These are phyloP conservation scores for Penicillium pulvis DNA, from an alignment of 495 filamentous ascomycete species.

Conservation along the genomic window DNA sequence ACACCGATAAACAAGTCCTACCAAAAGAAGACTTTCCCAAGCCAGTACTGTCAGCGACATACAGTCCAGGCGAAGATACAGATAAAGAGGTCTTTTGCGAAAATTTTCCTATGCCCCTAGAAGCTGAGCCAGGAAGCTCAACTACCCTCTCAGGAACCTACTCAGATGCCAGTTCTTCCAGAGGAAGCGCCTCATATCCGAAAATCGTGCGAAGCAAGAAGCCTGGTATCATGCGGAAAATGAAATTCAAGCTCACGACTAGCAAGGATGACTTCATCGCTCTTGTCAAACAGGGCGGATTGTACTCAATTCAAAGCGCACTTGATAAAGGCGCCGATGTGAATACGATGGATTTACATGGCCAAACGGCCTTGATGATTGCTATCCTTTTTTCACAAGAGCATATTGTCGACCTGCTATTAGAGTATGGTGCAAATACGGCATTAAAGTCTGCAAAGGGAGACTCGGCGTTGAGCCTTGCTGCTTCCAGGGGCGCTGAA, in stretches of 20 bases:
- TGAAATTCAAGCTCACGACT: conserved; percentile 15
- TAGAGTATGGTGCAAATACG: conserved; percentile 30
- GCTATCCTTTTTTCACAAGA: conserved; percentile 25
- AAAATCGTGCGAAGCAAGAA: conserved; percentile 5
- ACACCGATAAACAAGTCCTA: conserved; percentile 11
- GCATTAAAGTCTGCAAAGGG: conserved; percentile 19
- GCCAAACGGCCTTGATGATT: conserved; percentile 42
- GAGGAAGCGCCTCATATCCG: conserved; percentile 3
- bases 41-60: conserved; percentile 7
- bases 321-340: conserved; percentile 42
- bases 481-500: conserved; percentile 35
- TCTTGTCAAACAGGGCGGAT: conserved; percentile 10
- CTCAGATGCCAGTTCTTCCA: conserved; percentile 7
- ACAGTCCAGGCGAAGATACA: neutral
- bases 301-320: conserved; percentile 8
- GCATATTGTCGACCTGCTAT: conserved; percentile 24
- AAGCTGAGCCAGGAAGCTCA: neutral
- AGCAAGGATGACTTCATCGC: conserved; percentile 18
- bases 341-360: conserved; percentile 31
- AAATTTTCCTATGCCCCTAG: conserved; percentile 3
- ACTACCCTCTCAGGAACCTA: neutral
- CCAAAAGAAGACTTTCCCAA: conserved; percentile 12
- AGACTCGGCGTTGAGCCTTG: conserved; percentile 35
- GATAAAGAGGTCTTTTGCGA: conserved; percentile 8
- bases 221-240: conserved; percentile 17